Percentiles rank a stretch among this genome's conserved stretches.
phyloP scores from a whole-genome alignment of 2,329 filamentous ascomycete genomes.

The Trichophyton verrucosum region DNA sequence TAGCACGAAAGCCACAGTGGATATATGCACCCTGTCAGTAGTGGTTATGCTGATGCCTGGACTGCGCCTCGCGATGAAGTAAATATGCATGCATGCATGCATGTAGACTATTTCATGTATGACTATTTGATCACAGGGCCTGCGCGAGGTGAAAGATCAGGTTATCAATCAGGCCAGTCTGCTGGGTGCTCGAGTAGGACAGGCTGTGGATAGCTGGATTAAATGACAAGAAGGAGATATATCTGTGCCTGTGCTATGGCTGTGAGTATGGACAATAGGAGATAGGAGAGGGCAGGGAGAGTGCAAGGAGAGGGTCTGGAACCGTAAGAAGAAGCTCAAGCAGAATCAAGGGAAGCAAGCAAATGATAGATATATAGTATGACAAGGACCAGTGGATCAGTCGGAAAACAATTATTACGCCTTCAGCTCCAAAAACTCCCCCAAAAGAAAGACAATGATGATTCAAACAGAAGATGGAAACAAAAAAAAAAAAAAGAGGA shows the following conservation, averaged over 20 bases:
- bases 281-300: not conserved
- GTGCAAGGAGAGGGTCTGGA: not conserved
- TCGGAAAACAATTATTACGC: not conserved
- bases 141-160: not conserved
- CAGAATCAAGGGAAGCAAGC: not conserved
- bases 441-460: not conserved
- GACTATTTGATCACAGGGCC: not conserved
- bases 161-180: not conserved
- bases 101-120: not conserved
- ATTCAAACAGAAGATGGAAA: not conserved
- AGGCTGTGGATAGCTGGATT: not conserved
- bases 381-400: not conserved
- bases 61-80: constrained; percentile 2
- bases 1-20: constrained; percentile 2
- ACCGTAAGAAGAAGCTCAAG: not conserved
- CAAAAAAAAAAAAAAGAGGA: not conserved
- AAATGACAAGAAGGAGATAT: not conserved
- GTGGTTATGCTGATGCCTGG: not conserved
- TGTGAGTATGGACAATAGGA: not conserved
- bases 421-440: not conserved
- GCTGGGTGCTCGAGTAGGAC: not conserved
- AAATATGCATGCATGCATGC: not conserved
- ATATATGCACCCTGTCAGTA: not conserved
- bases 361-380: not conserved
- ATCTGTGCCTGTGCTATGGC: not conserved